phyloP scores from a whole-genome alignment of 306 rosid species.

The Malus sylvestris region DNA sequence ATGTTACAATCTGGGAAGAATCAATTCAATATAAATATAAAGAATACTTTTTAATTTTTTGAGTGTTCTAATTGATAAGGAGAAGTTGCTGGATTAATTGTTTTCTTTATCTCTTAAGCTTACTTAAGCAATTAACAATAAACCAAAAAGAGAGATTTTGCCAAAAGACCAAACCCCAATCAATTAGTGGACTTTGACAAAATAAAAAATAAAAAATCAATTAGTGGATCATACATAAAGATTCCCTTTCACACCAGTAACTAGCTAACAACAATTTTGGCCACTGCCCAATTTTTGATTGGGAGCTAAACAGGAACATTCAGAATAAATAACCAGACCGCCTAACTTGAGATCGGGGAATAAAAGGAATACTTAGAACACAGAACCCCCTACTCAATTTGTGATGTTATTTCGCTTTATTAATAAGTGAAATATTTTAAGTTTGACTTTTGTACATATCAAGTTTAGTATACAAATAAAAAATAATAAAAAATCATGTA shows the following conservation, averaged over 20 bases:
- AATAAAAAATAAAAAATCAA: background rate
- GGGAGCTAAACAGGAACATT: slow-evolving; percentile 3
- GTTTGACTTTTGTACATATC: rapidly evolving
- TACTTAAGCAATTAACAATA: background rate
- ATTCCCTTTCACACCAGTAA: slow-evolving; percentile 1
- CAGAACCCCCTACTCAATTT: background rate
- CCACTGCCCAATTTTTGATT: background rate
- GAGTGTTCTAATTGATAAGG: background rate
- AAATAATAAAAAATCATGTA: too few species aligned
- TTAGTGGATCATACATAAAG: slow-evolving; percentile 3
- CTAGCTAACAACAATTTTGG: background rate
- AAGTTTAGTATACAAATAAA: too few species aligned
- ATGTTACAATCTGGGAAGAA: background rate
- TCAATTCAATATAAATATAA: background rate
- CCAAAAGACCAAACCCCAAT: background rate
- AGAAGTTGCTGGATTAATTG: background rate
- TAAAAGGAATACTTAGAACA: background rate
- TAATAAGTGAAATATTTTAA: background rate
- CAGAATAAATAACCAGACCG: background rate
- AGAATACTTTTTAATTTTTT: background rate
- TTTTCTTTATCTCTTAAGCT: background rate
- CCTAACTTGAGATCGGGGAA: background rate
- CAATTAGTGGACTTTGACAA: background rate
- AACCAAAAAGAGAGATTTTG: background rate
- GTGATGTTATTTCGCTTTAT: too few species aligned